phyloP scores from a whole-genome alignment of 2,329 filamentous ascomycete species.

The Fusarium sp. region DNA sequence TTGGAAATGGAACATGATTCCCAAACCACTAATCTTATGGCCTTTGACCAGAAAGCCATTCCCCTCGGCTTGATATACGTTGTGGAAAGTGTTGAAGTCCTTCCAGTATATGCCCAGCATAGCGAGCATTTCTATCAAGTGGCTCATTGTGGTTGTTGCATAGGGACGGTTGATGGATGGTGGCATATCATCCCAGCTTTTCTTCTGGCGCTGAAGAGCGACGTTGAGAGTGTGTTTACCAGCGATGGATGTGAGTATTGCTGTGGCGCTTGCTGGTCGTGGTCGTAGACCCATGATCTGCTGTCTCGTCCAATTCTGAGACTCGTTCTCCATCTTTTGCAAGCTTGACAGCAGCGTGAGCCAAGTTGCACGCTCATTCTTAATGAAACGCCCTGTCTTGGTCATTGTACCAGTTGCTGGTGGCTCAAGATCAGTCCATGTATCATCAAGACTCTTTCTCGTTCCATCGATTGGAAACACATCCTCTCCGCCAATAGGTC shows the following conservation, averaged over 20 bases:
- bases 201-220: conserved; percentile 12
- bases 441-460: conserved; percentile 19
- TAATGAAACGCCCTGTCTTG: conserved; percentile 12
- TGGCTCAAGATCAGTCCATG: conserved; percentile 13
- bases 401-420: background rate
- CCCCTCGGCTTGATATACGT: conserved; percentile 18
- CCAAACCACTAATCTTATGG: conserved; percentile 14
- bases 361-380: conserved; percentile 25
- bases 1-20: conserved; percentile 20
- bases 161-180: conserved; percentile 12
- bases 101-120: conserved; percentile 27
- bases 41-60: conserved; percentile 21
- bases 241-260: conserved; percentile 17
- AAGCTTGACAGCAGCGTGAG: background rate
- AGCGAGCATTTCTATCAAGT: conserved; percentile 24
- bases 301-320: conserved; percentile 23
- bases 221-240: conserved; percentile 7
- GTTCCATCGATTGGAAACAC: conserved; percentile 16
- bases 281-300: conserved; percentile 23
- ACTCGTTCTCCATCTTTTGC: conserved; percentile 25
- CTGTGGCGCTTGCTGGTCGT: conserved; percentile 3
- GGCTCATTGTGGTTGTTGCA: conserved; percentile 18
- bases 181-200: conserved; percentile 30
- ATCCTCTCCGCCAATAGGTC: background rate
- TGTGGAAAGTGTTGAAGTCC: conserved; percentile 11